A percentile compares a stretch with the other conserved stretches of the same genome.
Conservation (phyloP, 2,329 filamentous ascomycete genomes). For the Myriosclerotinia curreyana region DNA sequence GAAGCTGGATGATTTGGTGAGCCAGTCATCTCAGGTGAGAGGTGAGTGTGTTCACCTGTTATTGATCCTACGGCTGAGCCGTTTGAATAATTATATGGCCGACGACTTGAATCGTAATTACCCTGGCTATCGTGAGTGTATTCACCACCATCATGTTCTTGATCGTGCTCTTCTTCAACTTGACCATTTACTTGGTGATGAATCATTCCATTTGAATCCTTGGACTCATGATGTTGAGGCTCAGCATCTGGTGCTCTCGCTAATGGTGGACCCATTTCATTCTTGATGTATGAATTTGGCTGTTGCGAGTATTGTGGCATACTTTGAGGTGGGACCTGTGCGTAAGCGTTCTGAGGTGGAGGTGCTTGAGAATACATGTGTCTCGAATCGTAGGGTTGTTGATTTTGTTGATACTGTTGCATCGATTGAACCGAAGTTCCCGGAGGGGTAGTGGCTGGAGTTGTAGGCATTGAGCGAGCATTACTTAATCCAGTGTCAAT, state of each 20-base stretch:
- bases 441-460: slow-evolving; percentile 87
- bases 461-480: slow-evolving; percentile 81
- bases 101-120: slow-evolving; percentile 68
- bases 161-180: slow-evolving; percentile 67
- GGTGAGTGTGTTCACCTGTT: slow-evolving; percentile 68
- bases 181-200: slow-evolving; percentile 54
- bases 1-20: slow-evolving; percentile 79
- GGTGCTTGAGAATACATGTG: slow-evolving; percentile 74
- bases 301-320: slow-evolving; percentile 63
- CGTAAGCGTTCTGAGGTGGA: slow-evolving; percentile 65
- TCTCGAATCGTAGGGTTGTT: slow-evolving; percentile 73
- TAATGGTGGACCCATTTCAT: slow-evolving; percentile 82
- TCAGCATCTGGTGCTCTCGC: slow-evolving; percentile 57
- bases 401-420: slow-evolving; percentile 67
- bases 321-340: slow-evolving; percentile 59
- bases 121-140: slow-evolving; percentile 80
- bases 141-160: slow-evolving; percentile 72
- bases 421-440: slow-evolving; percentile 73
- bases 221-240: slow-evolving; percentile 59
- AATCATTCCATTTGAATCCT: slow-evolving; percentile 65
- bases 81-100: slow-evolving; percentile 72
- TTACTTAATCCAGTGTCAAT: slow-evolving; percentile 79
- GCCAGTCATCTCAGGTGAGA: slow-evolving; percentile 78
- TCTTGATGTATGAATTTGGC: slow-evolving; percentile 68
- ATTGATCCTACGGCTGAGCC: slow-evolving; percentile 64